Evolutionary conservation across 1,284 basidiomycete species (phyloP).

Genomic region (Trichosporon asahii): DNA sequence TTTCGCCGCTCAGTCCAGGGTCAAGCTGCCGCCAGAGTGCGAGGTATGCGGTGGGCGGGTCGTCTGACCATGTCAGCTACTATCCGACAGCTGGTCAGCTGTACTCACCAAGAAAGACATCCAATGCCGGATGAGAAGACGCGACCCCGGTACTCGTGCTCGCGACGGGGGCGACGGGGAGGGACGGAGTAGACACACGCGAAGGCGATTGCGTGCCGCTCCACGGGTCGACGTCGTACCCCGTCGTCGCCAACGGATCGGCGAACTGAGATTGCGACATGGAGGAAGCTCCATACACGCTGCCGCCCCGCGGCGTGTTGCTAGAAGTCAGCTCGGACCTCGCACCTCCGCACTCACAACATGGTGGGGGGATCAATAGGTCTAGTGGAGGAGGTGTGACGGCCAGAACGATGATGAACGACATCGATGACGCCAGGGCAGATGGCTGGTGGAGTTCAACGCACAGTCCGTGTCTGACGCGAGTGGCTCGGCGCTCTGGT

Average conservation of each 20-base stretch:
- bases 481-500: slow-evolving; percentile 1
- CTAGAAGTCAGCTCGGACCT: slow-evolving; percentile 15
- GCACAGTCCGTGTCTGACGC: background rate
- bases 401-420: background rate
- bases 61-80: slow-evolving; percentile 59
- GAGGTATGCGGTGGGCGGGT: slow-evolving; percentile 73
- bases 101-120: slow-evolving; percentile 37
- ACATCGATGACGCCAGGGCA: slow-evolving; percentile 12
- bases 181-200: slow-evolving; percentile 25
- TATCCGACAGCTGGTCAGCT: background rate
- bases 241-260: slow-evolving; percentile 41
- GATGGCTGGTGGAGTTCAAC: background rate
- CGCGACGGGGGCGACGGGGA: background rate
- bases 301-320: slow-evolving; percentile 38
- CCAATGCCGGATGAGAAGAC: slow-evolving; percentile 17
- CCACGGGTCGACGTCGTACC: slow-evolving; percentile 79
- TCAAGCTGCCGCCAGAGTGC: slow-evolving; percentile 70
- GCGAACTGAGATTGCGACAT: slow-evolving; percentile 19
- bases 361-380: slow-evolving; percentile 22
- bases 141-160: background rate
- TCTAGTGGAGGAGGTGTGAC: background rate
- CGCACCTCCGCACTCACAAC: slow-evolving; percentile 29
- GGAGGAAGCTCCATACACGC: slow-evolving; percentile 17
- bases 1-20: slow-evolving; percentile 63
- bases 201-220: slow-evolving; percentile 69